A percentile compares a stretch with the other conserved stretches of the same genome.
Evolutionary conservation across 2,329 filamentous ascomycete genomes (phyloP).

Genomic region (Diaporthe batatas): DNA sequence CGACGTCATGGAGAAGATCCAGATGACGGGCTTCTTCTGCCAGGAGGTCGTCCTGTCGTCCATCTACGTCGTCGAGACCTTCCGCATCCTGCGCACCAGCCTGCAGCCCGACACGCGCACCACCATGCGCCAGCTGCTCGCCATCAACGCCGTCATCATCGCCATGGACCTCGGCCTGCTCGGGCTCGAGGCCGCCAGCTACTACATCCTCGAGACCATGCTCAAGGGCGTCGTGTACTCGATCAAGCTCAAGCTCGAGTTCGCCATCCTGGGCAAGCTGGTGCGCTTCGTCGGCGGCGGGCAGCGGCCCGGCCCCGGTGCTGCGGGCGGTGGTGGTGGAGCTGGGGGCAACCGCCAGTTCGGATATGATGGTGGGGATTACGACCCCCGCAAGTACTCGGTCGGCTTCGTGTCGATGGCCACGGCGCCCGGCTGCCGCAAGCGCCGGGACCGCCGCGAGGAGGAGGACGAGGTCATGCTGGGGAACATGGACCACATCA

Average conservation of each 20-base stretch:
- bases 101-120: constrained; percentile 33
- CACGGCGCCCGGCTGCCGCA: background rate
- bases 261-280: constrained; percentile 31
- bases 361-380: background rate
- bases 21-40: constrained; percentile 35
- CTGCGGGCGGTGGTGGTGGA: no score
- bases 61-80: constrained; percentile 35
- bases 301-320: background rate
- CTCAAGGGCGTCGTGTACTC: constrained; percentile 38
- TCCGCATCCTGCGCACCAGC: constrained; percentile 4
- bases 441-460: constrained; percentile 1
- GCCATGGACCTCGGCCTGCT: constrained; percentile 23
- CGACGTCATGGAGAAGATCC: constrained; percentile 37
- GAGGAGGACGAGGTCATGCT: constrained; percentile 26
- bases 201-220: constrained; percentile 37
- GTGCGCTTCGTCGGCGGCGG: constrained; percentile 18
- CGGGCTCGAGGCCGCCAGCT: constrained; percentile 19
- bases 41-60: constrained; percentile 27
- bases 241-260: constrained; percentile 34
- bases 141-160: constrained; percentile 32
- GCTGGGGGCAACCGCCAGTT: background rate
- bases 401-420: constrained; percentile 16
- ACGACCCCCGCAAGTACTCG: constrained; percentile 30
- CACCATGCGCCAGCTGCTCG: constrained; percentile 33
- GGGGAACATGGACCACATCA: constrained; percentile 37